Evolutionary conservation across 2,329 filamentous ascomycete genomes (phyloP).

Genomic region (Ascochyta koolunga): DNA sequence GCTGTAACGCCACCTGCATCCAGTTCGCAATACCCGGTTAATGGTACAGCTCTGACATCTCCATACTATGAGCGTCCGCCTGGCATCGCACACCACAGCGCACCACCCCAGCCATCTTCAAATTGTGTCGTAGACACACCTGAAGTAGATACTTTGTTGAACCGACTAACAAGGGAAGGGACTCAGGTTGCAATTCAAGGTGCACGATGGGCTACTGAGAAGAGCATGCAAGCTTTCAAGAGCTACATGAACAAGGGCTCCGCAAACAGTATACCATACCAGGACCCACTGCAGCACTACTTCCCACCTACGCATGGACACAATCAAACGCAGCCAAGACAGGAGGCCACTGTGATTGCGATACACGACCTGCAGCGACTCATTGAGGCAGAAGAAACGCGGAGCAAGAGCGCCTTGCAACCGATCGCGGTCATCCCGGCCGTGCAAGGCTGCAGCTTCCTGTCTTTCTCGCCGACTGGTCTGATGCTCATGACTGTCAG

Average conservation of each 20-base stretch:
- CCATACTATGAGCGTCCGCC: conserved; percentile 60
- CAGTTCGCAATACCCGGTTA: conserved; percentile 71
- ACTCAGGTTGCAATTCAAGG: conserved; percentile 79
- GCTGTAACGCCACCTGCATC: conserved; percentile 77
- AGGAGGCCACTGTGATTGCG: conserved; percentile 75
- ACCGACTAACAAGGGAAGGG: conserved; percentile 78
- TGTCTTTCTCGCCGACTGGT: conserved; percentile 78
- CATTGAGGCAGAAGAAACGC: conserved; percentile 54
- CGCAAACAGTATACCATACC: conserved; percentile 29
- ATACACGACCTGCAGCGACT: conserved; percentile 73
- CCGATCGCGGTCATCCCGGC: conserved; percentile 74
- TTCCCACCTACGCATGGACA: conserved; percentile 80
- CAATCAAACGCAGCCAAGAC: conserved; percentile 57
- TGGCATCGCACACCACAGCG: conserved; percentile 64
- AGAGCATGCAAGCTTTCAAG: conserved; percentile 78
- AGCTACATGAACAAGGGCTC: conserved; percentile 71
- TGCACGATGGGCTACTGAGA: conserved; percentile 77
- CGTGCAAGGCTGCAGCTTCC: conserved; percentile 76
- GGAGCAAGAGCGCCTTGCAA: conserved; percentile 58
- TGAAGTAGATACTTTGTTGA: conserved; percentile 72
- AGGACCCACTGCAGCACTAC: conserved; percentile 55
- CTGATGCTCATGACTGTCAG: conserved; percentile 78
- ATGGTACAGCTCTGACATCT: conserved; percentile 65
- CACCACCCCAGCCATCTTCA: conserved; percentile 70
- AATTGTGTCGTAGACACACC: conserved; percentile 75